phyloP scores from a whole-genome alignment of 768 basidiomycete genomes.

The Hortiboletus campestris region DNA sequence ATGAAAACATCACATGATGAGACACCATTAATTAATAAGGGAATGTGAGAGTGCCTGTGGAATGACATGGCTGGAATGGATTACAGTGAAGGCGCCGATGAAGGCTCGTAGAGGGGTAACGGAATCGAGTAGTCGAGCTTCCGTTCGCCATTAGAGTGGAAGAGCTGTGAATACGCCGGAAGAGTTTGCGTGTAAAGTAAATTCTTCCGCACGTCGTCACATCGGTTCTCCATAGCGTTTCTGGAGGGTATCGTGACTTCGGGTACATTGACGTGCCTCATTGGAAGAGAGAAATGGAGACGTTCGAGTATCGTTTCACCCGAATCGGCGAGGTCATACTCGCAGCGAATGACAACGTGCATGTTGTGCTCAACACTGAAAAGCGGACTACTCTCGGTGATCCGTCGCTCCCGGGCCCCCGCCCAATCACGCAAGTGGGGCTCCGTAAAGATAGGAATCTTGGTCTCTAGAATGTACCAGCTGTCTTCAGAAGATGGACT shows the following conservation, averaged over 20 bases:
- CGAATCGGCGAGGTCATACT: conserved; percentile 49
- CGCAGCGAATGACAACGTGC: conserved; percentile 50
- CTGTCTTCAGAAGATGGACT: conserved; percentile 15
- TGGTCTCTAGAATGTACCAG: conserved; percentile 29
- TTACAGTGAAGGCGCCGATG: conserved; percentile 5
- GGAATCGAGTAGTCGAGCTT: conserved; percentile 65
- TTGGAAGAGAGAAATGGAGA: conserved; percentile 44
- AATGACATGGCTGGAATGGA: neutral
- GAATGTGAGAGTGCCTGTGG: neutral
- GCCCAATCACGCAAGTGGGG: conserved; percentile 29
- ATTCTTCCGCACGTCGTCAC: conserved; percentile 9
- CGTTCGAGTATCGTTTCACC: conserved; percentile 21
- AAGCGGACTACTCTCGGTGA: conserved; percentile 53
- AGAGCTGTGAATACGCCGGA: conserved; percentile 79
- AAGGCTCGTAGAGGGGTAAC: conserved; percentile 62
- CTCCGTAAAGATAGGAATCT: conserved; percentile 18
- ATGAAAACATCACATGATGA: neutral
- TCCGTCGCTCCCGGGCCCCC: conserved; percentile 33
- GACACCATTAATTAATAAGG: neutral
- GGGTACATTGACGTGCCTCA: conserved; percentile 50
- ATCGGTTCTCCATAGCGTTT: neutral
- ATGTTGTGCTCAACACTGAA: conserved; percentile 55
- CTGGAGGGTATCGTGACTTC: neutral
- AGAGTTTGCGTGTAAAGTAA: conserved; percentile 36
- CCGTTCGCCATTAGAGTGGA: conserved; percentile 68